Percentiles rank a stretch among this genome's conserved stretches.
Evolutionary conservation across 2,329 filamentous ascomycete species (phyloP).

Genomic region (Penicillium sp.): DNA sequence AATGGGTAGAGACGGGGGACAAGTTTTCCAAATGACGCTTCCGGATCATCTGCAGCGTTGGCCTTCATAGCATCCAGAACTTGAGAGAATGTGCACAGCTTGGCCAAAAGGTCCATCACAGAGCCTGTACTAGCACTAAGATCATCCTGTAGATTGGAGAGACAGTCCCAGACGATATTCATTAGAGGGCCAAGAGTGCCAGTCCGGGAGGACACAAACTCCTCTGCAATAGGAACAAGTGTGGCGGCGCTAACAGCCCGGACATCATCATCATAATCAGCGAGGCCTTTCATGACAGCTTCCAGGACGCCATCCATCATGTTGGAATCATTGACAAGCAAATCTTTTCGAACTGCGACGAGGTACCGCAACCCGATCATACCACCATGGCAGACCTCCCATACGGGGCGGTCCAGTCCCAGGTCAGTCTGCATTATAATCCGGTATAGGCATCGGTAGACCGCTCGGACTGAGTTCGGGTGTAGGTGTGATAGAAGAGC

Average conservation of each 20-base stretch:
- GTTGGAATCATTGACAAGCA: constrained; percentile 76
- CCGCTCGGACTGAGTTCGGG: constrained; percentile 72
- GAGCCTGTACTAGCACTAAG: constrained; percentile 95
- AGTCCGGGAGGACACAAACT: constrained; percentile 84
- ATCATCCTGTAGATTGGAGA: constrained; percentile 95
- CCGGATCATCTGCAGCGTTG: constrained; percentile 77
- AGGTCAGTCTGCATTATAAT: constrained; percentile 91
- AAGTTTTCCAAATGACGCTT: constrained; percentile 86
- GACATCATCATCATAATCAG: constrained; percentile 90
- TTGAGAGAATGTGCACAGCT: constrained; percentile 89
- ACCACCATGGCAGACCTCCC: constrained; percentile 95
- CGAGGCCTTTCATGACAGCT: constrained; percentile 92
- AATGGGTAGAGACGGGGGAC: constrained; percentile 95
- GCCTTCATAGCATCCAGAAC: constrained; percentile 91
- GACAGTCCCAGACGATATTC: constrained; percentile 93
- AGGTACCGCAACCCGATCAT: constrained; percentile 97
- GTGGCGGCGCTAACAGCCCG: constrained; percentile 97
- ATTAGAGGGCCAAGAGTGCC: constrained; percentile 76
- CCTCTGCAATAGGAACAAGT: constrained; percentile 89
- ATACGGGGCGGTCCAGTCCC: constrained; percentile 69
- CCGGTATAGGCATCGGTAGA: constrained; percentile 79
- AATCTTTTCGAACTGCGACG: constrained; percentile 88
- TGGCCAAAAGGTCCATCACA: constrained; percentile 97
- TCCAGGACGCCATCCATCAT: constrained; percentile 91
- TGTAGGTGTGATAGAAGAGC: constrained; percentile 83